Conservation (phyloP, 257 asterid genomes). For the Fraxinus americana region DNA sequence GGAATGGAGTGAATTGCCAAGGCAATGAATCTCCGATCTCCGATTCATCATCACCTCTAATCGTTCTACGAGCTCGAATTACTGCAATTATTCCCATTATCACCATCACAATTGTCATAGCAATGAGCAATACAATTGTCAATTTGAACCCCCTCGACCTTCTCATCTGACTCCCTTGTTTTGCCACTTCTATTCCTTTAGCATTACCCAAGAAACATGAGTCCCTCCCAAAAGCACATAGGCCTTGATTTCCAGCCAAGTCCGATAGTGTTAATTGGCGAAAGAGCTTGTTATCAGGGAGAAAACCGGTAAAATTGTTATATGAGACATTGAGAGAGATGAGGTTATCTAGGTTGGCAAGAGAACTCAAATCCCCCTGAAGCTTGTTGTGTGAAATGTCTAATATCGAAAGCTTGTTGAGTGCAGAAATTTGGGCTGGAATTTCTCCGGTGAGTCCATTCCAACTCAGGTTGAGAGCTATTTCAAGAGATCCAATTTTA, state of each 20-base stretch:
- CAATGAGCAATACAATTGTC: slow-evolving; percentile 51
- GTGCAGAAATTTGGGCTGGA: slow-evolving; percentile 56
- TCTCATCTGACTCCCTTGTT: slow-evolving; percentile 15
- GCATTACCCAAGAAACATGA: slow-evolving; percentile 56
- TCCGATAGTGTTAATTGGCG: slow-evolving; percentile 62
- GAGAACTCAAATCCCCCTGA: slow-evolving; percentile 59
- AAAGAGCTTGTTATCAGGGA: slow-evolving; percentile 79
- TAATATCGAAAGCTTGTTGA: slow-evolving; percentile 62
- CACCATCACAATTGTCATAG: slow-evolving; percentile 53
- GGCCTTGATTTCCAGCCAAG: slow-evolving; percentile 58
- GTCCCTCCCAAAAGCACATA: slow-evolving; percentile 57
- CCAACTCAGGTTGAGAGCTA: slow-evolving; percentile 76
- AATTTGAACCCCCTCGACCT: slow-evolving; percentile 60
- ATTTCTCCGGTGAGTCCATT: slow-evolving; percentile 61
- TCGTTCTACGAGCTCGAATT: slow-evolving; percentile 49
- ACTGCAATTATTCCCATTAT: slow-evolving; percentile 61
- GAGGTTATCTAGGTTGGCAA: slow-evolving; percentile 63
- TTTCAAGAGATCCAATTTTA: slow-evolving; percentile 58
- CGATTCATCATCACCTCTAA: slow-evolving; percentile 48
- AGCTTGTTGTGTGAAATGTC: slow-evolving; percentile 77
- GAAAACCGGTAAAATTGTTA: slow-evolving; percentile 74
- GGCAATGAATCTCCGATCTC: slow-evolving; percentile 48
- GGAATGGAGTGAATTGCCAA: slow-evolving; percentile 79
- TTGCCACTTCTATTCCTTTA: slow-evolving; percentile 32
- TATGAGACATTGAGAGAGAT: slow-evolving; percentile 69